Evolutionary conservation across 148 eudicot genomes (phyloP), one percentile per base, ranked within the genome.

Genomic region (Vaccinium macrocarpon): DNA sequence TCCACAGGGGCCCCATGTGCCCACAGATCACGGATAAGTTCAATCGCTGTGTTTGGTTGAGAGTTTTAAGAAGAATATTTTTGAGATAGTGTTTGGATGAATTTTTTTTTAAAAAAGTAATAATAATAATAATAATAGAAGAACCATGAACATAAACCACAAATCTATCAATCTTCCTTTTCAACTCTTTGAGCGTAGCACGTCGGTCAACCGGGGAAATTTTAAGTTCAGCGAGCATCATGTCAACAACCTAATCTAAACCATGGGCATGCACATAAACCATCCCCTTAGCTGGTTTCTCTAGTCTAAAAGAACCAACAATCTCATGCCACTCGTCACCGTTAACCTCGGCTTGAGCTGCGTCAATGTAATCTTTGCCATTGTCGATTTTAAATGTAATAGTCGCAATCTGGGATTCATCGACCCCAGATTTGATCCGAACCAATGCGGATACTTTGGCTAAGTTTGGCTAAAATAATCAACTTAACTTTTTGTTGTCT

Each of bases 401-500:
- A 32, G 35, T 32, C 1, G 35, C 35, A 32, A 32, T 32, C 98
- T 96, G 99, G 32, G 98, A 92, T 21, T 91, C 87, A 78, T 89
- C 86, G 79, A 93, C 90, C 42, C 85, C 88, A 52, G 90, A 86
- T 10, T 95, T 91, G 66, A 94, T 83, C 83, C 90, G 90, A 56
- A 96, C 95, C 99, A 98, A 96, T 56, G 93, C 98, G n/a, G 98
- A 93, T n/a, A 96, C 92, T 86, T 96, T n/a, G n/a, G n/a, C n/a
- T n/a, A n/a, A n/a, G n/a, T n/a, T n/a, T n/a, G n/a, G n/a, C n/a
- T n/a, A n/a, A n/a, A n/a, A n/a, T n/a, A n/a, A n/a, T n/a, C n/a
- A n/a, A n/a, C n/a, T n/a, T n/a, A n/a, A n/a, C n/a, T n/a, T n/a
- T n/a, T n/a, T n/a, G n/a, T n/a, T n/a, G n/a, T n/a, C n/a, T n/a